Conservation (phyloP, 495 filamentous ascomycete genomes). For the Chaetomium tenue region DNA sequence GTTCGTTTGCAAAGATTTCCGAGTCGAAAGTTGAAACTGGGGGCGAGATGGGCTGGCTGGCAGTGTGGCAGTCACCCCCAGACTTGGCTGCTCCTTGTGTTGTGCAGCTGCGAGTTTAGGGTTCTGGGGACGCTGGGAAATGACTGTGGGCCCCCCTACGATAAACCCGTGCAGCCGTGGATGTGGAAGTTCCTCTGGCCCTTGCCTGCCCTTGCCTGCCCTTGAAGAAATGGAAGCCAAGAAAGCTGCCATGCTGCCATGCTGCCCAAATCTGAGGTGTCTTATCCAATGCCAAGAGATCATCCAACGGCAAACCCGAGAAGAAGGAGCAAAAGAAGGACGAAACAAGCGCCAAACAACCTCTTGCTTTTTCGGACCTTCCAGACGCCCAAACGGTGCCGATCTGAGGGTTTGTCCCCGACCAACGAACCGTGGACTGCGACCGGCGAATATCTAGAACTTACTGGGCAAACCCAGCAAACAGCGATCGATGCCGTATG, state of each 20-base stretch:
- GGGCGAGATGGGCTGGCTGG: neutral
- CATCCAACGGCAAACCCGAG: neutral
- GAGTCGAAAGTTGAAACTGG: neutral
- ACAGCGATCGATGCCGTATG: neutral
- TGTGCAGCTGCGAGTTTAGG: neutral
- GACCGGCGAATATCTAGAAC: no score
- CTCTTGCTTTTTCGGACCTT: neutral
- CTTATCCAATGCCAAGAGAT: neutral
- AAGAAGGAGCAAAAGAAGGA: neutral
- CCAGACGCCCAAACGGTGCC: no score
- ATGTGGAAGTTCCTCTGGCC: no score
- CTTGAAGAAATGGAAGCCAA: neutral
- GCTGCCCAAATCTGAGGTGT: no score
- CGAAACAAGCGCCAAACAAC: neutral
- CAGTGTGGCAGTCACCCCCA: neutral
- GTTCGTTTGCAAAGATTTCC: slow-evolving; percentile 1
- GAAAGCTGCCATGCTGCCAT: neutral
- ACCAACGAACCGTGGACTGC: neutral
- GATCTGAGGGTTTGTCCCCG: neutral
- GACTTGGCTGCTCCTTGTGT: neutral
- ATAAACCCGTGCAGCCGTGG: neutral
- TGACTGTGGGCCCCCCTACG: neutral
- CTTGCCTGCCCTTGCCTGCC: neutral
- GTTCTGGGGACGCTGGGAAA: neutral
- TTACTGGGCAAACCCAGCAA: neutral